phyloP scores from a whole-genome alignment of 2,329 filamentous ascomycete genomes.

The Fusarium kyushuense region DNA sequence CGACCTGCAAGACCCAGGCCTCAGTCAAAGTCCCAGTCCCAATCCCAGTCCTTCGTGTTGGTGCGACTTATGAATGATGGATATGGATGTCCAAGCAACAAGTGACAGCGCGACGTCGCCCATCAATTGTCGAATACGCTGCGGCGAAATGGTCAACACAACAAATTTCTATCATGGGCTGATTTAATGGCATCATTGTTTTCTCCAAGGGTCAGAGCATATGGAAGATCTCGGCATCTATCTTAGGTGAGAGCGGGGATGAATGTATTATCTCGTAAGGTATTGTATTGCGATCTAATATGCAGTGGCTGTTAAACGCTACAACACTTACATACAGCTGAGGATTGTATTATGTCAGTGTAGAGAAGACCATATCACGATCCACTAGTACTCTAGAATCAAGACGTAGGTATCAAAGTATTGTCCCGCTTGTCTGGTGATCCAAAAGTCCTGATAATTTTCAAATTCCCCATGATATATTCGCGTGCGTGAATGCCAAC shows the following conservation, averaged over 20 bases:
- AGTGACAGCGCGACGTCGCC: slow-evolving; percentile 13
- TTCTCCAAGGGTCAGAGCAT: slow-evolving; percentile 5
- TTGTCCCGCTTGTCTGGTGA: slow-evolving; percentile 21
- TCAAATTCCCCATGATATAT: slow-evolving; percentile 1
- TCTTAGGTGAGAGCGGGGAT: slow-evolving; percentile 14
- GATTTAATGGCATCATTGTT: slow-evolving; percentile 40
- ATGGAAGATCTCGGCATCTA: slow-evolving; percentile 33
- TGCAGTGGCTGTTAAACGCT: slow-evolving; percentile 27
- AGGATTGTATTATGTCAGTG: not conserved
- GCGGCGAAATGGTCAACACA: slow-evolving; percentile 28
- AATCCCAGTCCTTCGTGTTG: not conserved
- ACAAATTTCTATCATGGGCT: slow-evolving; percentile 42
- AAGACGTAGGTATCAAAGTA: not conserved
- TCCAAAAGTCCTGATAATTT: no score
- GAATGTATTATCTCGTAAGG: slow-evolving; percentile 5
- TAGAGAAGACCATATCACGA: not conserved
- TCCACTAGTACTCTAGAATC: slow-evolving; percentile 3
- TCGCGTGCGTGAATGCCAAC: slow-evolving; percentile 11
- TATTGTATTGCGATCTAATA: slow-evolving; percentile 29
- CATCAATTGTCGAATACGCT: slow-evolving; percentile 42
- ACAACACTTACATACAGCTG: slow-evolving; percentile 11
- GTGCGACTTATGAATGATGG: slow-evolving; percentile 1
- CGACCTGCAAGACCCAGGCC: slow-evolving; percentile 28
- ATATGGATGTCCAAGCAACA: slow-evolving; percentile 10
- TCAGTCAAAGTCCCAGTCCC: slow-evolving; percentile 3